These are phyloP conservation scores for Anthracocystis panici-leucophaei DNA, from an alignment of 1,284 basidiomycete genomes.

Conservation along the genomic window DNA sequence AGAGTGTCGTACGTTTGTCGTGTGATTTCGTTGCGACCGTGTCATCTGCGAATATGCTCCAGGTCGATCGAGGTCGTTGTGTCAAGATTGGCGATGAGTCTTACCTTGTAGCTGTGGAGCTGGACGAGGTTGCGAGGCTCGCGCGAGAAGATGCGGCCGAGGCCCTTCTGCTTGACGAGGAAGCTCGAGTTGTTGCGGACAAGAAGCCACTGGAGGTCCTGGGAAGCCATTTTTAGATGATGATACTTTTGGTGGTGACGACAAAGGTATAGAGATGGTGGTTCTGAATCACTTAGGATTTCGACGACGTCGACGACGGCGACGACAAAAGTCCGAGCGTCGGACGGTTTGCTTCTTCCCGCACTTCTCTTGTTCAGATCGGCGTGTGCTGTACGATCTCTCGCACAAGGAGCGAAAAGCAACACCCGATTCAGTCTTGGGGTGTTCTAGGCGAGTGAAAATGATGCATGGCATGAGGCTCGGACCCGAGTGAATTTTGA, in stretches of 20 bases:
- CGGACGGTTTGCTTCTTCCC: background rate
- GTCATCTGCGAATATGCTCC: background rate
- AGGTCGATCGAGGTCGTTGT: background rate
- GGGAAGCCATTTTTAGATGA: constrained; percentile 55
- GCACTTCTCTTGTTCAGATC: background rate
- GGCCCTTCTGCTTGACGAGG: constrained; percentile 69
- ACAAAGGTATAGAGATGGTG: constrained; percentile 34
- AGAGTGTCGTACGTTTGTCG: background rate
- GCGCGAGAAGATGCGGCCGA: constrained; percentile 67
- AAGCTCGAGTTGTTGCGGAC: constrained; percentile 62
- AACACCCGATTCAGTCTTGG: constrained; percentile 6
- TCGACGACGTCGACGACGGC: constrained; percentile 1
- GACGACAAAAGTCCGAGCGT: background rate
- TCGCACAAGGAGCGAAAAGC: background rate
- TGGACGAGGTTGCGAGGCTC: constrained; percentile 65
- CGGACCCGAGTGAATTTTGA: constrained; percentile 1
- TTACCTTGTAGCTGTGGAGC: constrained; percentile 68
- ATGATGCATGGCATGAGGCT: background rate
- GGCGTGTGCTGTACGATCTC: background rate
- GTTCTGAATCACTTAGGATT: constrained; percentile 5
- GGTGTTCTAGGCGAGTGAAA: too few species aligned
- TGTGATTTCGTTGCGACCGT: background rate
- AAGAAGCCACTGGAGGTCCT: constrained; percentile 69
- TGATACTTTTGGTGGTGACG: constrained; percentile 13
- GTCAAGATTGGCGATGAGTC: constrained; percentile 10